Evolutionary conservation across 805 yeast species (phyloP).

Genomic region (Schizosaccharomyces octosporus): DNA sequence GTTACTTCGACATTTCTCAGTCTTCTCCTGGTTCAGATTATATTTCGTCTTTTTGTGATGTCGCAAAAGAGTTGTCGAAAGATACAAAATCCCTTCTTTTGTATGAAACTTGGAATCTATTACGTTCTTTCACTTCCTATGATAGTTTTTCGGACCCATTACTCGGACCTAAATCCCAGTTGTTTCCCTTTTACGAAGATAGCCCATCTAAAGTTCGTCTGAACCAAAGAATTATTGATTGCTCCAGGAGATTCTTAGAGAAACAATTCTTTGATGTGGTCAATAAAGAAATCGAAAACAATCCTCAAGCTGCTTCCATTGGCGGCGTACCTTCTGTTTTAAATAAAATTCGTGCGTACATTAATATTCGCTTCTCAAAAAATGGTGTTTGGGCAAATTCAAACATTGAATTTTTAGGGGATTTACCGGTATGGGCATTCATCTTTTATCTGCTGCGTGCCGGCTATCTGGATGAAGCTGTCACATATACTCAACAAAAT

Average conservation of each 20-base stretch:
- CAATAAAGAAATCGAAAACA: conserved; percentile 35
- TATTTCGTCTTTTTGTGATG: not conserved
- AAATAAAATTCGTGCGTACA: conserved; percentile 46
- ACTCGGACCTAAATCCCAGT: no score
- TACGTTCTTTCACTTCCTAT: not conserved
- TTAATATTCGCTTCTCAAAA: conserved; percentile 20
- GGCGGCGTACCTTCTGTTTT: conserved; percentile 51
- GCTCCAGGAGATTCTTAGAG: conserved; percentile 41
- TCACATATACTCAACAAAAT: conserved; percentile 37
- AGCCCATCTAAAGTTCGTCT: conserved; percentile 14
- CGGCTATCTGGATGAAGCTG: conserved; percentile 59
- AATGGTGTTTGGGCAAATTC: conserved; percentile 26
- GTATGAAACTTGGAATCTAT: conserved; percentile 13
- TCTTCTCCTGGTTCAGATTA: not conserved
- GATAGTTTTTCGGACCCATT: not conserved
- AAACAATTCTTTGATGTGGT: conserved; percentile 53
- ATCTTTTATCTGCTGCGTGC: conserved; percentile 64
- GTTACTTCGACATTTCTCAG: not conserved
- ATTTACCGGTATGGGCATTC: conserved; percentile 83
- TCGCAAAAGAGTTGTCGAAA: conserved; percentile 13
- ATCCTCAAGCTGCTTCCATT: conserved; percentile 21
- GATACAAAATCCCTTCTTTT: conserved; percentile 11
- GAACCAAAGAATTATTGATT: conserved; percentile 24
- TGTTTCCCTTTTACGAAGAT: not conserved
- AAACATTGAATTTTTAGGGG: conserved; percentile 41